Conservation (phyloP, 108 stramenopile genomes). For the Pseudonitzschia delicatissima region DNA sequence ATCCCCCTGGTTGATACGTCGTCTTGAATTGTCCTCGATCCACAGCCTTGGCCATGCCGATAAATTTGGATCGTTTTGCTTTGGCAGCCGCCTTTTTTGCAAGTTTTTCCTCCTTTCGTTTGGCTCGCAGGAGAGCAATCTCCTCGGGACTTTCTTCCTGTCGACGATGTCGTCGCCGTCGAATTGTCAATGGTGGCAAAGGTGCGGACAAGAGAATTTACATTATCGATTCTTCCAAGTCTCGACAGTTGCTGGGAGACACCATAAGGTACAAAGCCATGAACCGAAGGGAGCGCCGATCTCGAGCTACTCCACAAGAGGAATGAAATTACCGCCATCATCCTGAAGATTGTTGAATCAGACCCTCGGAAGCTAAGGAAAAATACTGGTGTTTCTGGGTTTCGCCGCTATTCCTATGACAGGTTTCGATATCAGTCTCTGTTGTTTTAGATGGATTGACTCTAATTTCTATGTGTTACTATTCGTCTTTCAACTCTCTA, state of each 20-base stretch:
- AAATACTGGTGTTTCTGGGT: too few relatives aligned
- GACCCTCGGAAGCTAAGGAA: too few relatives aligned
- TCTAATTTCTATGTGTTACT: too few relatives aligned
- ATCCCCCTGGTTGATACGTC: constrained; percentile 67
- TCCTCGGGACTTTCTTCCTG: too few relatives aligned
- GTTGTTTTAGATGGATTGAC: too few relatives aligned
- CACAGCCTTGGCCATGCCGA: constrained; percentile 83
- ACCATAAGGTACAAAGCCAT: background rate
- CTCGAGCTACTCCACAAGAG: constrained; percentile 11
- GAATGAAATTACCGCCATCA: constrained; percentile 1
- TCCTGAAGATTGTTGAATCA: background rate
- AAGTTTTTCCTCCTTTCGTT: constrained; percentile 18
- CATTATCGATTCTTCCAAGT: background rate
- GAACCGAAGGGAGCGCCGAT: background rate
- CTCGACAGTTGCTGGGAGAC: background rate
- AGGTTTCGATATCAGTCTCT: too few relatives aligned
- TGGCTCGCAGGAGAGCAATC: too few relatives aligned
- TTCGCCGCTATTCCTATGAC: too few relatives aligned
- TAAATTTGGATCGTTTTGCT: constrained; percentile 61
- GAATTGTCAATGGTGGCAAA: background rate
- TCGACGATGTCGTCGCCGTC: background rate
- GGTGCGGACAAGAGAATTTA: background rate
- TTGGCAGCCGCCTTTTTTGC: constrained; percentile 27
- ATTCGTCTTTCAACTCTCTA: too few relatives aligned
- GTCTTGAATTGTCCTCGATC: constrained; percentile 72